Conservation (phyloP, 345 rosid genomes). For the Schrenkiella parvula region DNA sequence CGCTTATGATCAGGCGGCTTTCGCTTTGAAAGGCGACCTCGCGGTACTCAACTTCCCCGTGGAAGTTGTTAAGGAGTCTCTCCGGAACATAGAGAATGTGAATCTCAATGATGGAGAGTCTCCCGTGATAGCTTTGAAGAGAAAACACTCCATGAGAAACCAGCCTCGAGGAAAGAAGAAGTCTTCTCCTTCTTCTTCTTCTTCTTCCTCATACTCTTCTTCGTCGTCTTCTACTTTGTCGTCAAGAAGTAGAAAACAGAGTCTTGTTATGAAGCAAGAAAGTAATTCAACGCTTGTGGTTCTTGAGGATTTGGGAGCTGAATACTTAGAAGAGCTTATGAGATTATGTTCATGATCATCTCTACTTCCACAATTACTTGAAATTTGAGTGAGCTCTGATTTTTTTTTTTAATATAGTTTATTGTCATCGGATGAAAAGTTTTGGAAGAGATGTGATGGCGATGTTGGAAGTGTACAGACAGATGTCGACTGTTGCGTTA, state of each 20-base stretch:
- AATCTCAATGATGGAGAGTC: constrained; percentile 48
- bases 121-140: constrained; percentile 58
- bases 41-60: constrained; percentile 60
- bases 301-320: constrained; percentile 66
- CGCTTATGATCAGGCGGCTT: constrained; percentile 83
- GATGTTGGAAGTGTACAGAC: constrained; percentile 24
- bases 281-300: constrained; percentile 38
- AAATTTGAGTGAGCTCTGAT: constrained; percentile 19
- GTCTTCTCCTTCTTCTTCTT: constrained; percentile 2
- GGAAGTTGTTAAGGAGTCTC: constrained; percentile 46
- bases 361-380: neutral
- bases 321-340: constrained; percentile 64
- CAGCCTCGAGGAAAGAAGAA: constrained; percentile 39
- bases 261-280: constrained; percentile 20
- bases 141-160: constrained; percentile 49
- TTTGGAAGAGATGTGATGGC: constrained; percentile 5
- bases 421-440: neutral
- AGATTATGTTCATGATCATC: constrained; percentile 40
- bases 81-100: constrained; percentile 42
- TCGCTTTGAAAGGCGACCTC: constrained; percentile 43
- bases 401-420: neutral
- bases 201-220: neutral
- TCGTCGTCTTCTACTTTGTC: constrained; percentile 1
- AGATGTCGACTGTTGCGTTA: constrained; percentile 2
- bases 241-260: constrained; percentile 19